A percentile compares a stretch with the other conserved stretches of the same genome.
Conservation (phyloP, 805 yeast genomes). For the Lachancea sp. region DNA sequence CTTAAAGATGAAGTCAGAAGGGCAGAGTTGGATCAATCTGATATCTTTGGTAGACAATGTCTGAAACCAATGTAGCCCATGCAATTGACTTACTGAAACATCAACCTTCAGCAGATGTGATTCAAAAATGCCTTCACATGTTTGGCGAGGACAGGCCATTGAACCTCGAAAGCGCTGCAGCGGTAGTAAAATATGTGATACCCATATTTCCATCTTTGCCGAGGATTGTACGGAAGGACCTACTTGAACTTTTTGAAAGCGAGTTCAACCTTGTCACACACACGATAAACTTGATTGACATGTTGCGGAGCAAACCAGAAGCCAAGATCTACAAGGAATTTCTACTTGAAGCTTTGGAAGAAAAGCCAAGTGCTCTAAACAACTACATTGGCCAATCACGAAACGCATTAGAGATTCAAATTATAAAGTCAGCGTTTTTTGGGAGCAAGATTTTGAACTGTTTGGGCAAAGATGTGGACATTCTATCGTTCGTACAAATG, state of each 20-base stretch:
- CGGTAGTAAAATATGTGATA: slow-evolving; percentile 15
- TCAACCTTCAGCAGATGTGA: slow-evolving; percentile 7
- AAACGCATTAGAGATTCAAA: slow-evolving; percentile 8
- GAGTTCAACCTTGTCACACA: slow-evolving; percentile 20
- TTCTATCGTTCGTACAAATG: slow-evolving; percentile 18
- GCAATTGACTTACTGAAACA: slow-evolving; percentile 1
- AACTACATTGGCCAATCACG: slow-evolving; percentile 10
- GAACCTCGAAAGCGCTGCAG: slow-evolving; percentile 10
- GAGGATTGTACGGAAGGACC: neutral
- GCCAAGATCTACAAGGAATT: slow-evolving; percentile 12
- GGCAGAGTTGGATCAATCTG: neutral
- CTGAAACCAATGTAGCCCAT: neutral
- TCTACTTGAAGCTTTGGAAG: slow-evolving; percentile 12
- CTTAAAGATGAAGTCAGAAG: neutral
- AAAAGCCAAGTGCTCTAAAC: slow-evolving; percentile 9
- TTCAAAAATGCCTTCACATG: neutral
- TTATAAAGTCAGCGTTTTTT: slow-evolving; percentile 22
- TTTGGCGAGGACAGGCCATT: neutral
- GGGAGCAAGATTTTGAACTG: slow-evolving; percentile 31
- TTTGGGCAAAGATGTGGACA: slow-evolving; percentile 14
- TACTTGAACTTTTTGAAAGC: slow-evolving; percentile 9
- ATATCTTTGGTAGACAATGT: neutral
- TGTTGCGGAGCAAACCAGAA: slow-evolving; percentile 13
- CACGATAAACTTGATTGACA: slow-evolving; percentile 14
- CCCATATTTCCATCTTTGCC: slow-evolving; percentile 25